Evolutionary conservation across 2,329 filamentous ascomycete genomes (phyloP).

Genomic region (Monosporascus sp.): DNA sequence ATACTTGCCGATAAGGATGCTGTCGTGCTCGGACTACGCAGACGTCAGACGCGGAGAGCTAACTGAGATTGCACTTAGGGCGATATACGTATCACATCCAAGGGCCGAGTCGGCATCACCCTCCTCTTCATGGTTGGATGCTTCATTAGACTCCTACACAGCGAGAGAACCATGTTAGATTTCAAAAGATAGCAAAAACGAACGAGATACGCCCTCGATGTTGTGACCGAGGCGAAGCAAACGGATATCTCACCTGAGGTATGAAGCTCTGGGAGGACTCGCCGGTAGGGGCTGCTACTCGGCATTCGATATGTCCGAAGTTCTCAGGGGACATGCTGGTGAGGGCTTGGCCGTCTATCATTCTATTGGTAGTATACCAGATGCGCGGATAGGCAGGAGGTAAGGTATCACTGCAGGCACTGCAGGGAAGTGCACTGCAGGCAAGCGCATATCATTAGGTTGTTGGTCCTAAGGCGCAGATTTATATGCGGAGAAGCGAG

Average conservation of each 20-base stretch:
- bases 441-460: too few relatives aligned
- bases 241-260: neutral
- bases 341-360: too few relatives aligned
- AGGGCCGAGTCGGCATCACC: neutral
- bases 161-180: neutral
- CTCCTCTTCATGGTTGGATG: neutral
- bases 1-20: conserved; percentile 1
- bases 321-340: too few relatives aligned
- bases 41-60: neutral
- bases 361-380: too few relatives aligned
- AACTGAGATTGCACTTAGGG: neutral
- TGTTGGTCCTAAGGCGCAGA: too few relatives aligned
- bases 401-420: too few relatives aligned
- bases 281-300: too few relatives aligned
- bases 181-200: neutral
- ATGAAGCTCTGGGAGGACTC: too few relatives aligned
- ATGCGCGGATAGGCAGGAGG: too few relatives aligned
- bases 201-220: neutral
- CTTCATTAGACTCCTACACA: neutral
- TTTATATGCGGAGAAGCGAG: too few relatives aligned
- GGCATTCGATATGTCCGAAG: too few relatives aligned
- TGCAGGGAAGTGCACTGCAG: too few relatives aligned
- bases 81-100: neutral
- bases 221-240: neutral
- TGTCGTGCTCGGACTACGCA: neutral